phyloP scores from a whole-genome alignment of 2,329 filamentous ascomycete species.

The Sarocladium strictum region DNA sequence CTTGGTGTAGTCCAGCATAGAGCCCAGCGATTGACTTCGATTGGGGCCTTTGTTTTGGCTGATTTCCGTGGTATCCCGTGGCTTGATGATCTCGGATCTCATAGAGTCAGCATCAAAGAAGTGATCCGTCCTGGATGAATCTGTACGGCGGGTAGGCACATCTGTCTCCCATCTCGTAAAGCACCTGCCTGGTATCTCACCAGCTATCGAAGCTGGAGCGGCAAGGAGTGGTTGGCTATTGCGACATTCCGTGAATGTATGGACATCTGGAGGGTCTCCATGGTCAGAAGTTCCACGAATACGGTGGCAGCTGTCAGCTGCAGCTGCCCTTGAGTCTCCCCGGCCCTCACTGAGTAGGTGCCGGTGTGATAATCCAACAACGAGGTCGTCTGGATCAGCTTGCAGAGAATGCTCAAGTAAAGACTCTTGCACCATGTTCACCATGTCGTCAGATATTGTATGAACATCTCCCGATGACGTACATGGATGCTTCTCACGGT shows the following conservation, averaged over 20 bases:
- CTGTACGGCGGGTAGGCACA: neutral
- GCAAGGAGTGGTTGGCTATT: neutral
- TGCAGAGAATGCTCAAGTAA: neutral
- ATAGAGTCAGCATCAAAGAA: conserved; percentile 1
- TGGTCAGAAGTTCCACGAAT: neutral
- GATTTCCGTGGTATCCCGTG: neutral
- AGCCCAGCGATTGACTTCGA: conserved; percentile 20
- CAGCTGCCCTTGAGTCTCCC: neutral
- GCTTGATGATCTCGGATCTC: neutral
- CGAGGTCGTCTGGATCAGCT: neutral
- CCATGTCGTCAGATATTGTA: neutral
- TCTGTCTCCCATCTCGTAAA: neutral
- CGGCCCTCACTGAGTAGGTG: neutral
- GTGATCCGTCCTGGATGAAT: neutral
- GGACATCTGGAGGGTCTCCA: neutral
- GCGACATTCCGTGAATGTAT: neutral
- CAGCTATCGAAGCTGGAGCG: neutral
- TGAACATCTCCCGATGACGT: neutral
- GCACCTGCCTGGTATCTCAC: neutral
- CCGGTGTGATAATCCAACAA: neutral
- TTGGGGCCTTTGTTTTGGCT: neutral
- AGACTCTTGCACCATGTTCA: neutral
- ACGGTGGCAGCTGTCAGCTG: neutral
- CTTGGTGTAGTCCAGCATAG: conserved; percentile 26
- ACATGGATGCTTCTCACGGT: neutral